Evolutionary conservation across 23 red algal species (phyloP).

Genomic region (Rhodosorus marinus): DNA sequence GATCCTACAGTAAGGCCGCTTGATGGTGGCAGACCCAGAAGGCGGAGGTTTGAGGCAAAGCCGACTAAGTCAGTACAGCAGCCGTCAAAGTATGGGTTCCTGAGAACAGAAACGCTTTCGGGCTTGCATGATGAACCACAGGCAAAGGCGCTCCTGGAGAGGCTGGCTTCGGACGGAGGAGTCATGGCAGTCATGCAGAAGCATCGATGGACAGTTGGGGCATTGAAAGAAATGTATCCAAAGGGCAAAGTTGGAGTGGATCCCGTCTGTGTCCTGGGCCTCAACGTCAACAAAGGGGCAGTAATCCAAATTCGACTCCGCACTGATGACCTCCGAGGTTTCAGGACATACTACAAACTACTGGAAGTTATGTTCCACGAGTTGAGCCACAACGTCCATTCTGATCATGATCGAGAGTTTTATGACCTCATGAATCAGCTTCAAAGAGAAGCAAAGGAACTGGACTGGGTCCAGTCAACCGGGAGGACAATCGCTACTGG

Average conservation of each 20-base stretch:
- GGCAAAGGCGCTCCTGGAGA: constrained; percentile 27
- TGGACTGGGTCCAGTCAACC: not conserved
- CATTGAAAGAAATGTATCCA: constrained; percentile 61
- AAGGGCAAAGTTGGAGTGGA: constrained; percentile 66
- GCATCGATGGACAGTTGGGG: constrained; percentile 37
- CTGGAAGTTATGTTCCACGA: constrained; percentile 75
- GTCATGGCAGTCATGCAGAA: constrained; percentile 32
- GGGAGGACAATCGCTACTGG: not conserved
- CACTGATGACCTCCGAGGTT: constrained; percentile 68
- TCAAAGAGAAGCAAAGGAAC: constrained; percentile 5
- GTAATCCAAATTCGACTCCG: constrained; percentile 61
- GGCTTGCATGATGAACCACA: not conserved
- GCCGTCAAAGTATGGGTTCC: constrained; percentile 5
- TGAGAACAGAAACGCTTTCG: not conserved
- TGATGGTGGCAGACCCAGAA: not conserved
- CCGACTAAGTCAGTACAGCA: not conserved
- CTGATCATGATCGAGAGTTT: constrained; percentile 46
- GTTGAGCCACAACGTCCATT: constrained; percentile 44
- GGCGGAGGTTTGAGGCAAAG: not conserved
- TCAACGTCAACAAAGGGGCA: constrained; percentile 22
- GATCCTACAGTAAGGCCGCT: not conserved
- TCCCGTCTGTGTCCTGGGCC: constrained; percentile 79
- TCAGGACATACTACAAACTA: constrained; percentile 31
- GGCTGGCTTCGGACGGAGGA: constrained; percentile 36
- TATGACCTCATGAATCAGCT: constrained; percentile 61